These are phyloP conservation scores for Schwanniomyces occidentalis DNA, from an alignment of 805 yeast genomes.

Conservation along the genomic window DNA sequence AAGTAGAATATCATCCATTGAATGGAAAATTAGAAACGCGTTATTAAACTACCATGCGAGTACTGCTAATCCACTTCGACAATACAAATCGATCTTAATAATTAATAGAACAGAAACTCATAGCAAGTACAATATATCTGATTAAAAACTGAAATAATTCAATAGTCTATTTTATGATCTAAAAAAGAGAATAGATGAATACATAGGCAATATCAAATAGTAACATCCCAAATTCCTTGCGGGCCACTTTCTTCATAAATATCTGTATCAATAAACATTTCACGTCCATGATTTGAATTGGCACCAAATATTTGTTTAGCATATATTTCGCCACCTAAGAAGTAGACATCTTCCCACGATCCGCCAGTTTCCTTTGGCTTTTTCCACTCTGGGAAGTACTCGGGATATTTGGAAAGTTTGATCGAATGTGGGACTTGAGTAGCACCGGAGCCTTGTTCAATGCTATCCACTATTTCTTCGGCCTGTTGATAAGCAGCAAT, in stretches of 20 bases:
- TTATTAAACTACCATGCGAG: too few species aligned
- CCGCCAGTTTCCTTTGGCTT: constrained; percentile 50
- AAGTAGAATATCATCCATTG: too few species aligned
- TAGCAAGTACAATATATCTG: too few species aligned
- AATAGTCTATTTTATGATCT: too few species aligned
- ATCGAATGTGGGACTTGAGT: constrained; percentile 81
- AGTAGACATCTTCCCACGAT: constrained; percentile 68
- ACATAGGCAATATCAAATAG: constrained; percentile 15
- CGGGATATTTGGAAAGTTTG: constrained; percentile 71
- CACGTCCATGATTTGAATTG: constrained; percentile 53
- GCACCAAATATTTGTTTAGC: constrained; percentile 79
- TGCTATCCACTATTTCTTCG: constrained; percentile 29
- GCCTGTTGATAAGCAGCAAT: constrained; percentile 45
- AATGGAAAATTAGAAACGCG: too few species aligned
- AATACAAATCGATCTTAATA: too few species aligned
- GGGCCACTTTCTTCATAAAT: constrained; percentile 83
- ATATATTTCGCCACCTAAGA: constrained; percentile 85
- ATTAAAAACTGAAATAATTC: too few species aligned
- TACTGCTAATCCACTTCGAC: too few species aligned
- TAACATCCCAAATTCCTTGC: constrained; percentile 70
- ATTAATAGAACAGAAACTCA: too few species aligned
- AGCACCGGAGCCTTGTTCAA: constrained; percentile 27
- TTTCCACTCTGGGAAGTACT: constrained; percentile 95
- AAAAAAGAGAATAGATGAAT: too few species aligned
- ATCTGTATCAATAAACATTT: constrained; percentile 65